phyloP scores from a whole-genome alignment of 2,329 filamentous ascomycete genomes.

The Plectosphaerella sp. region DNA sequence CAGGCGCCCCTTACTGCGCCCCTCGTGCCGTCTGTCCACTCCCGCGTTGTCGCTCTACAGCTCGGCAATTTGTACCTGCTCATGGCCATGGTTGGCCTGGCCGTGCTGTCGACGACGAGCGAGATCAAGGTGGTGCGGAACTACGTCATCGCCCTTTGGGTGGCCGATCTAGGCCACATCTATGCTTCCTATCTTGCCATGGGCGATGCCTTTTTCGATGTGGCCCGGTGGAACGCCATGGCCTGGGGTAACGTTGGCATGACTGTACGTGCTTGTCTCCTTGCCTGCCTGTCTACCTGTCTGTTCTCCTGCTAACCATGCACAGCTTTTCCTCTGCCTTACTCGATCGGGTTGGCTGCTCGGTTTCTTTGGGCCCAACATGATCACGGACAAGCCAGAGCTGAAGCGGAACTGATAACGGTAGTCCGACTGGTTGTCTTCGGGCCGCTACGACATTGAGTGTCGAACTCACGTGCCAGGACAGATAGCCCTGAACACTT shows the following conservation, averaged over 20 bases:
- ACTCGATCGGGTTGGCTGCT: conserved; percentile 24
- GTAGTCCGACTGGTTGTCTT: neutral
- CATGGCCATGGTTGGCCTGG: conserved; percentile 59
- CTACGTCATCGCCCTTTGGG: conserved; percentile 61
- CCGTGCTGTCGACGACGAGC: conserved; percentile 57
- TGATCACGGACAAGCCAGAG: conserved; percentile 7
- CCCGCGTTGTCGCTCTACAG: conserved; percentile 58
- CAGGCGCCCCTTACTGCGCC: conserved; percentile 43
- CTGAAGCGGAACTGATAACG: conserved; percentile 5
- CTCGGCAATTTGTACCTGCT: conserved; percentile 68
- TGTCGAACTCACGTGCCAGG: no score
- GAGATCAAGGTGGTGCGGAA: conserved; percentile 63
- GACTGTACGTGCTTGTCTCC: conserved; percentile 43
- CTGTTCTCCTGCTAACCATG: neutral
- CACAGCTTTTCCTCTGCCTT: conserved; percentile 22
- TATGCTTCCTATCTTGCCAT: conserved; percentile 53
- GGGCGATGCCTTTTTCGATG: conserved; percentile 49
- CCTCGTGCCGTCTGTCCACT: conserved; percentile 32
- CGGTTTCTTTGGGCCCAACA: conserved; percentile 23
- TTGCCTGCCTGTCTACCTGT: neutral
- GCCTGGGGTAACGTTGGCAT: conserved; percentile 70
- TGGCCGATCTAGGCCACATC: conserved; percentile 66
- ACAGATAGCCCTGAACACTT: no score
- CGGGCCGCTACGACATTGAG: neutral
- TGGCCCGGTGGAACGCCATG: conserved; percentile 61